Base-by-base conservation (phyloP, 2,329 filamentous ascomycete species). In the Fragosphaeria purpurea region DNA sequence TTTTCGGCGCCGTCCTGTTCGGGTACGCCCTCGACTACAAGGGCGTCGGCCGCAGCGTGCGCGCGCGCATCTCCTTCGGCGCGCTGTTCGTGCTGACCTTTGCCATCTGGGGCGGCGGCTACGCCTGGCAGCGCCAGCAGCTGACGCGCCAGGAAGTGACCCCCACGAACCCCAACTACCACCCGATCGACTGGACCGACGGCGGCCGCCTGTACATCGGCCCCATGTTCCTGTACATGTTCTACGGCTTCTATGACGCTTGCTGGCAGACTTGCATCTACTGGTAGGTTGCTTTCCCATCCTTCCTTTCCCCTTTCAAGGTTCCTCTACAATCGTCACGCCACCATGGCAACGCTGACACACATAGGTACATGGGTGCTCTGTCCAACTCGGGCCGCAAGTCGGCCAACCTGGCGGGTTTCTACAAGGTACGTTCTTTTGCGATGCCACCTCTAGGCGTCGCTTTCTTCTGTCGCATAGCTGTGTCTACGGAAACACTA, bases 341-440 rank as follows among this genome's bases (percentile, higher is more conserved):
- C 22, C n/a, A 37, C 32, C 12, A 35, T 6, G 6, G 37, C 5
- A 33, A 33, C 9, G 11, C 39, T 41, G n/a, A 35, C 34, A 30
- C 30, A 30, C 41, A 56, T 53, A 85, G 83, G 83, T 90, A 85
- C 72, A 95, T 97, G 85, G 91, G 91, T 47, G 80, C 90, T 7
- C 75, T 96, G 42, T 90, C 87, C 63, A 97, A 97, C 78, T 95
- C 91, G 56, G 82, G 86, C 54, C 88, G 90, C 66, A 91, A 89
- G 67, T 79, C 91, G 33, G 90, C 91, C 70, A 95, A 96, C 73
- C 85, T 91, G 62, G 86, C 88, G 41, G 90, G 56, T 32, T 59
- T 58, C 48, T 58, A 58, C 55, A 58, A 58, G 53, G 43, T 51
- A 13, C 7, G 48, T 46, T 32, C 35, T 13, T 22, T 22, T 22